Percentiles rank a stretch among this genome's conserved stretches.
Evolutionary conservation across 371 early-diverging fungal species (phyloP).

Genomic region (Mortierella sp.): DNA sequence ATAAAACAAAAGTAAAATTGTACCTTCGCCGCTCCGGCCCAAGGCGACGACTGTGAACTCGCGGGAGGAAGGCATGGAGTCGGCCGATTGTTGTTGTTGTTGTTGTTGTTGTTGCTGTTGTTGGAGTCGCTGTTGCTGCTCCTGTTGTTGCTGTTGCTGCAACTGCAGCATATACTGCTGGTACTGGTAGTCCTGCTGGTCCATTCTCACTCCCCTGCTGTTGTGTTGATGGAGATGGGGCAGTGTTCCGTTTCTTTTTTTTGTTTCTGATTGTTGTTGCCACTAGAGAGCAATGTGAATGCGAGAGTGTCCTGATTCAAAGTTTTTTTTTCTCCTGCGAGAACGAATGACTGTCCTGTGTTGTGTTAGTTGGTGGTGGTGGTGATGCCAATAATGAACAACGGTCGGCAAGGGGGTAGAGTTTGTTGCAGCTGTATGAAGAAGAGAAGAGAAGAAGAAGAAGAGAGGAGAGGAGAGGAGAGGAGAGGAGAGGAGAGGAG

Average conservation of each 20-base stretch:
- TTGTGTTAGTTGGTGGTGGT: background rate
- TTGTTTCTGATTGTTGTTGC: background rate
- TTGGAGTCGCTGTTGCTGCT: slow-evolving; percentile 14
- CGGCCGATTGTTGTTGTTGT: slow-evolving; percentile 20
- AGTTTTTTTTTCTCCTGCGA: background rate
- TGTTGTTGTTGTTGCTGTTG: slow-evolving; percentile 21
- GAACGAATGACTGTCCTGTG: background rate
- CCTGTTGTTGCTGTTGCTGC: slow-evolving; percentile 36
- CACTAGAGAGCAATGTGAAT: background rate
- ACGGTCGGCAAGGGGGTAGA: background rate
- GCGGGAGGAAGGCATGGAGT: slow-evolving; percentile 23
- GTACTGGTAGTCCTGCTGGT: slow-evolving; percentile 33
- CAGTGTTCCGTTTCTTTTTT: background rate
- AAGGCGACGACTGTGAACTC: slow-evolving; percentile 53
- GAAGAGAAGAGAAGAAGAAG: background rate
- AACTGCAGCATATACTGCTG: slow-evolving; percentile 35
- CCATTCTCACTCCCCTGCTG: background rate
- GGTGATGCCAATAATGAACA: background rate
- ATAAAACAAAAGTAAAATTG: background rate
- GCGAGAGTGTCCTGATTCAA: background rate
- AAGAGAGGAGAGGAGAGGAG: background rate
- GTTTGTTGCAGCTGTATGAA: background rate
- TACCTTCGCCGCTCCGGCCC: slow-evolving; percentile 59
- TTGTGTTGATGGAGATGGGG: background rate
- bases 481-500: background rate